Base-by-base conservation (phyloP, 1,139 yeast genomes). In the Zygoascus hellenicus region DNA sequence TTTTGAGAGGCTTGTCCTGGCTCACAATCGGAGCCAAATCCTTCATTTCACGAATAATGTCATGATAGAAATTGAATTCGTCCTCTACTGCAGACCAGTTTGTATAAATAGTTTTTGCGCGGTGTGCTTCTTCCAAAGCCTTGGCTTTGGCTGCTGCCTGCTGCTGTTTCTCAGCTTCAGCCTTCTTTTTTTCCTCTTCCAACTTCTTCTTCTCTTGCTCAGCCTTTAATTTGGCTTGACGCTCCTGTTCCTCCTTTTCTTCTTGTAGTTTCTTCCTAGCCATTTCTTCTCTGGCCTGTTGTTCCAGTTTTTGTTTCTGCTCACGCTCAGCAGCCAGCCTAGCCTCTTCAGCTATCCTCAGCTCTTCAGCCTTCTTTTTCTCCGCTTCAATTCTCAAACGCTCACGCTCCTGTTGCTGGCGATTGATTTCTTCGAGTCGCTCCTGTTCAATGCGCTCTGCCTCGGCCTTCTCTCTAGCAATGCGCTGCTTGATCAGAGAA, bases 1-100 rank as follows among this genome's bases (percentile, higher is more conserved):
- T 34, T 70, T 72, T 34, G 67, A 71, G 7, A 78, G 67, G 45
- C 53, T 79, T 83, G 28, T 69, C 71, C 22, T 62, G 58, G 43
- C 77, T 79, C 9, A 85, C 71, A 0, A 57, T 57, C 0, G 50
- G 42, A 46, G 54, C 56, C 35, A 51, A 50, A 14, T 56, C 57
- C 42, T 51, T 47, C 30, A 36, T 46, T n/a, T 52, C 50, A 10
- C 39, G 54, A 45, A 48, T 38, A 15, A 38, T 38, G 7, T 32
- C n/a, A 42, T 31, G 38, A 26, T 38, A 38, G 48, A 30, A 29
- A 46, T 14, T 44, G 48, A 47, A 48, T 30, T 50, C 52, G 35
- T 37, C 16, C n/a, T 49, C 48, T 10, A 51, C 52, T 2, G 31
- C 22, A 11, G 17, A 17, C 51, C 50, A 51, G 41, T 49, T 45